Percentiles rank a stretch among this genome's conserved stretches.
phyloP scores from a whole-genome alignment of 176 grass and related monocot genomes.

The Aechmea fasciata region DNA sequence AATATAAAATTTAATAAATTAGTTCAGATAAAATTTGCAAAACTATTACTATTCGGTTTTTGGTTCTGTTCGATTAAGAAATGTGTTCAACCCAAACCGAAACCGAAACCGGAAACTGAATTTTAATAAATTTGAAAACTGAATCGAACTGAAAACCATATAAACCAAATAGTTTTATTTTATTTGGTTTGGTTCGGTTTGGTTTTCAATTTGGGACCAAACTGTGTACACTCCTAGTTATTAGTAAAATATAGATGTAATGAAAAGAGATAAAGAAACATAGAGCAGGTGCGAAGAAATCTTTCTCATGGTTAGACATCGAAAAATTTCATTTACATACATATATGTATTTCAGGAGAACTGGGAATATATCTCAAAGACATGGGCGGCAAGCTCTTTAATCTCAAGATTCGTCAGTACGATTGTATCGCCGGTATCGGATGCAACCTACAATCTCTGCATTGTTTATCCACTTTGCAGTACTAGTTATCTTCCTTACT shows the following conservation, averaged over 20 bases:
- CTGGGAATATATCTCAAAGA: constrained; percentile 62
- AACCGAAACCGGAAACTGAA: no score
- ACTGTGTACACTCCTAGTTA: no score
- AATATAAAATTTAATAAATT: no score
- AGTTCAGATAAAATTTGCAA: no score
- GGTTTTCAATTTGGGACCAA: no score
- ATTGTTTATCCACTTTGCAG: not conserved
- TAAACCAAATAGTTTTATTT: no score
- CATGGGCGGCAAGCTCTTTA: constrained; percentile 29
- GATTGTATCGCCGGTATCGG: constrained; percentile 37
- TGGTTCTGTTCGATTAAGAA: no score
- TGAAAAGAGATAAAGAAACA: not conserved
- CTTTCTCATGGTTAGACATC: constrained; percentile 7
- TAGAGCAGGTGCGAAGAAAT: not conserved
- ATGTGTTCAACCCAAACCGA: no score
- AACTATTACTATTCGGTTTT: no score
- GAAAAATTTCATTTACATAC: not conserved
- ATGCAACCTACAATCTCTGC: not conserved
- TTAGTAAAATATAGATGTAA: not conserved
- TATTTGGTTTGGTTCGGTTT: no score
- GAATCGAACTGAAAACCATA: no score
- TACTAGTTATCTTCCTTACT: constrained; percentile 2
- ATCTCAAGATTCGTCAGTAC: constrained; percentile 21
- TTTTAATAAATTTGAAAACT: no score
- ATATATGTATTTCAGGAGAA: constrained; percentile 31